Evolutionary conservation across 2,329 filamentous ascomycete genomes (phyloP), one percentile per base, ranked within the genome.

Genomic region (Beauveria rudraprayagi): DNA sequence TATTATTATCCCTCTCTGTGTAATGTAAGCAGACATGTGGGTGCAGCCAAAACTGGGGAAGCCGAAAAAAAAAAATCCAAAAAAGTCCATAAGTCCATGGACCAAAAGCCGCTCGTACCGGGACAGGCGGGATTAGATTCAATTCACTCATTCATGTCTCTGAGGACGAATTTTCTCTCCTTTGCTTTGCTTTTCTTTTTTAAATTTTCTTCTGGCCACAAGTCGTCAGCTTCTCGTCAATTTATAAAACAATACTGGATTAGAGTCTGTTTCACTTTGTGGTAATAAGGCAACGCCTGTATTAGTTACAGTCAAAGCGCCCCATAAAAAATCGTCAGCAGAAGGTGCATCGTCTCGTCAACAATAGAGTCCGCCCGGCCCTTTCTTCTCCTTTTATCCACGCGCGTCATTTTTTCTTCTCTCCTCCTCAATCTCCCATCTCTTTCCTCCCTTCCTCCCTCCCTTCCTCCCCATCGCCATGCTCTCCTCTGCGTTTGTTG

Each of bases 281-380:
- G 34, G 11, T 37, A 37, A 37, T 37, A 37, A 37, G 34, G 34
- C 11, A 37, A 37, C 34, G 11, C 40, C 52, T 26, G 24, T 50
- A 50, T 51, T 51, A 51, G 26, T 28, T 51, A n/a, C 26, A n/a
- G 47, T 30, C 47, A 30, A 51, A 19, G n/a, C 47, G 43, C 54
- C 43, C 54, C 54, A 56, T 37, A 56, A 56, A 56, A 56, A 56
- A 56, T 58, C 47, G 41, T 58, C 56, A 50, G 22, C 46, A 58
- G 30, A n/a, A 34, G 28, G 34, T 37, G 26, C 54, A 47, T 56
- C 41, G 17, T 56, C 54, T 37, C 14, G 34, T 37, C 34, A 56
- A 47, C 54, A 56, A 30, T 16, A 16, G 11, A 37, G 14, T 16
- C 34, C 34, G 52, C 14, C 52, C 41, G 17, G 19, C 19, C 43